Evolutionary conservation across 2,329 filamentous ascomycete species (phyloP).

Genomic region (Apiospora phragmitis): DNA sequence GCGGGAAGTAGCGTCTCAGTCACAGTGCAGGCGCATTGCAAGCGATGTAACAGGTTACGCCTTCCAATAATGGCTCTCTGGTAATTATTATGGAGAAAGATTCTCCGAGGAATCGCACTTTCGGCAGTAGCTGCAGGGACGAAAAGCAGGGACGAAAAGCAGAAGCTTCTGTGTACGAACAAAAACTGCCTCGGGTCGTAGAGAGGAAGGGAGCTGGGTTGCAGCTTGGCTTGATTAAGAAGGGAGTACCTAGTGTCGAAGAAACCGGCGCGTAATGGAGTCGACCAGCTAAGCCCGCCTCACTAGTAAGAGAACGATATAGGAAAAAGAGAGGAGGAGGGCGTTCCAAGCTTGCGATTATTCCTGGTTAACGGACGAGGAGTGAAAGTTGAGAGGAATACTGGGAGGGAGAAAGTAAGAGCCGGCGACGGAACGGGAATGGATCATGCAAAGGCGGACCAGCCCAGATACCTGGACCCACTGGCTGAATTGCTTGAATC

Average conservation of each 20-base stretch:
- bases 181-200: neutral
- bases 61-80: neutral
- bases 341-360: neutral
- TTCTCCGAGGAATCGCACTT: neutral
- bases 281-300: neutral
- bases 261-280: neutral
- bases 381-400: slow-evolving; percentile 7
- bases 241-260: neutral
- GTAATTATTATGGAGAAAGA: neutral
- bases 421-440: slow-evolving; percentile 7
- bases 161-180: neutral
- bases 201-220: neutral
- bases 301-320: neutral
- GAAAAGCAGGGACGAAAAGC: neutral
- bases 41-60: neutral
- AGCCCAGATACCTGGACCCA: slow-evolving; percentile 8
- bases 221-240: slow-evolving; percentile 3
- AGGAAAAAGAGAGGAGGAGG: neutral
- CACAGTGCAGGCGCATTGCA: slow-evolving; percentile 8
- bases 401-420: slow-evolving; percentile 3
- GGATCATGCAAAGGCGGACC: slow-evolving; percentile 8
- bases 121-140: neutral
- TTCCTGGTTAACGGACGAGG: neutral
- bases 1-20: neutral
- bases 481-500: slow-evolving; percentile 8